A percentile compares a stretch with the other conserved stretches of the same genome.
phyloP scores from a whole-genome alignment of 768 basidiomycete genomes.

The Tulasnella sp. region DNA sequence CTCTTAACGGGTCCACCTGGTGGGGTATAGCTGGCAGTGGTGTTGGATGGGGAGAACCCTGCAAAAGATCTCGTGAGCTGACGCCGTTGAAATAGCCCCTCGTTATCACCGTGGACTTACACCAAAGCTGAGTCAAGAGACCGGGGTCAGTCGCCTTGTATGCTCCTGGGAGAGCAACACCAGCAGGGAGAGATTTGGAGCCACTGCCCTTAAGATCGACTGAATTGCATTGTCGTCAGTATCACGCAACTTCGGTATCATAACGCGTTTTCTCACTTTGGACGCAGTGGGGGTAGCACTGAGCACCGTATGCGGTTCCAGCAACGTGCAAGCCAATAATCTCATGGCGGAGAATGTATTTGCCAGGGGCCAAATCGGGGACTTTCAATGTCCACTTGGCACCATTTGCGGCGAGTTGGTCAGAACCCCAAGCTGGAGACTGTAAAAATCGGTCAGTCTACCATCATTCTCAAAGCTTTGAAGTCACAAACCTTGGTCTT shows the following conservation, averaged over 20 bases:
- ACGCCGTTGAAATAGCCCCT: too few species aligned
- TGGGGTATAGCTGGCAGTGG: not conserved
- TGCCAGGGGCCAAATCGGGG: constrained; percentile 2
- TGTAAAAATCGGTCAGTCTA: not conserved
- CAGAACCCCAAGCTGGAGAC: constrained; percentile 14
- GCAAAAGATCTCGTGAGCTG: too few species aligned
- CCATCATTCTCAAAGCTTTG: not conserved
- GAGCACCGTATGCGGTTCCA: not conserved
- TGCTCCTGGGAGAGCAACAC: constrained; percentile 11
- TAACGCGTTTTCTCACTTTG: not conserved
- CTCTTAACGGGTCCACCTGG: too few species aligned
- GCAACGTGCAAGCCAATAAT: constrained; percentile 3
- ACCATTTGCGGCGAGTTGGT: constrained; percentile 1
- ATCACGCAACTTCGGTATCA: not conserved
- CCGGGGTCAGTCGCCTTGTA: constrained; percentile 6
- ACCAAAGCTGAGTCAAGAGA: constrained; percentile 8
- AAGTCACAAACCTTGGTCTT: not conserved
- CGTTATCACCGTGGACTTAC: too few species aligned
- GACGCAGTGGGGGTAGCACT: not conserved
- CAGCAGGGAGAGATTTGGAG: constrained; percentile 4
- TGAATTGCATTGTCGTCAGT: not conserved
- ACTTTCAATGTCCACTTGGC: constrained; percentile 7
- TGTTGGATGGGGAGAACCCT: not conserved
- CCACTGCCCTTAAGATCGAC: constrained; percentile 4
- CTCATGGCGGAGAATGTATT: constrained; percentile 12